Base-by-base conservation (phyloP, 768 basidiomycete genomes). In the Saitozyma podzolica region DNA sequence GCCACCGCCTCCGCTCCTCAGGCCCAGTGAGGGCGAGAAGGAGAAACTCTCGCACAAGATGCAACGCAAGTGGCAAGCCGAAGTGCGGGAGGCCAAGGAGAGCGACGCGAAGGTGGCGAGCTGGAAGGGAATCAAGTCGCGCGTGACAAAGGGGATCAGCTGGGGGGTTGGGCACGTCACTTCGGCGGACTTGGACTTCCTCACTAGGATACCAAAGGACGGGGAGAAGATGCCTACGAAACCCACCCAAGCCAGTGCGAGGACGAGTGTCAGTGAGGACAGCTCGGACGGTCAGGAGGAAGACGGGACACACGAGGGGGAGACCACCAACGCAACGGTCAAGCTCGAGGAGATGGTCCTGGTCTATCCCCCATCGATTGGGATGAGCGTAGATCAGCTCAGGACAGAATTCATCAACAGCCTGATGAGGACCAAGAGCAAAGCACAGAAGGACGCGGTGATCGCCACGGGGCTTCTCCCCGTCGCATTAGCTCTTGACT, bases 261-360 rank as follows among this genome's bases (percentile, higher is more conserved):
- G 29, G 29, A 29, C 29, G 29, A 29, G 29, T 29, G 29, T 29
- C 29, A 47, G 45, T 17, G 45, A 47, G 13, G 45, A 47, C 45
- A 17, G n/a, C 13, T 17, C 11, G 11, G 45, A 47, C n/a, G 13
- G n/a, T 2, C 13, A 11, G 2, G 45, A 47, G n/a, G 29, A 29
- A 5, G 29, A 29, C 29, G 29, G 29, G 29, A 29, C 29, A 29
- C 29, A 29, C 29, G 29, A 29, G 29, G 45, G 45, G 13, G 45
- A 47, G 11, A 11, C 11, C n/a, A 47, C 45, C 45, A 17, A 17
- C 45, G 13, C 3, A 6, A 47, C 45, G 45, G 45, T 47, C 45
- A 47, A 47, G 45, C 45, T 47, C 45, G 45, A 47, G 45, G 45
- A 47, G 45, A 47, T 47, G 45, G 45, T 47, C n/a, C 45, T 47